These are phyloP conservation scores for Paracoccidioides lutzii DNA, from an alignment of 2,329 filamentous ascomycete genomes.

Conservation along the genomic window DNA sequence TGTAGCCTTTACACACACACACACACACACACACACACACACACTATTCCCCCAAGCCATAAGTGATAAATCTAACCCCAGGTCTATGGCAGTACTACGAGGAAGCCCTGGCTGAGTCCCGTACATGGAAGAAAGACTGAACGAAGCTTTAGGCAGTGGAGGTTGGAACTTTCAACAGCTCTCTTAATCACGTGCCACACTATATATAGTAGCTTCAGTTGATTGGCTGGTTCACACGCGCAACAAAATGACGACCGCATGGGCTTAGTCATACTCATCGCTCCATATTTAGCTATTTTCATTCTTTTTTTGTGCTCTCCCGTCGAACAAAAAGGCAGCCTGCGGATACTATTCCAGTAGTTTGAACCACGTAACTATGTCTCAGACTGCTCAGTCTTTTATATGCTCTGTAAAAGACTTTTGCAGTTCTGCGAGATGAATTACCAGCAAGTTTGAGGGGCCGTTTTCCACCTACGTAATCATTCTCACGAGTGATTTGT, in stretches of 20 bases:
- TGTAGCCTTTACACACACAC: no score
- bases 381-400: background rate
- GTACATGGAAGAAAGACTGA: no score
- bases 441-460: conserved; percentile 36
- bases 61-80: no score
- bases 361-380: background rate
- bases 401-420: background rate
- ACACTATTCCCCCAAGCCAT: no score
- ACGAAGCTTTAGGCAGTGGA: no score
- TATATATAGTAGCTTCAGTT: no score
- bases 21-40: no score
- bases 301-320: background rate
- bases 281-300: background rate
- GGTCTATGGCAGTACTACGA: no score
- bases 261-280: background rate
- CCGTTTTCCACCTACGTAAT: conserved; percentile 22
- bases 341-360: conserved; percentile 6
- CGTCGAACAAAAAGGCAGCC: background rate
- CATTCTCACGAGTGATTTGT: background rate
- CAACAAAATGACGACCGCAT: background rate
- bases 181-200: no score
- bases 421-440: conserved; percentile 28
- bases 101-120: no score
- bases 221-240: background rate
- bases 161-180: no score